phyloP scores from a whole-genome alignment of 1,284 basidiomycete genomes.

The Microbotryomycetes sp. region DNA sequence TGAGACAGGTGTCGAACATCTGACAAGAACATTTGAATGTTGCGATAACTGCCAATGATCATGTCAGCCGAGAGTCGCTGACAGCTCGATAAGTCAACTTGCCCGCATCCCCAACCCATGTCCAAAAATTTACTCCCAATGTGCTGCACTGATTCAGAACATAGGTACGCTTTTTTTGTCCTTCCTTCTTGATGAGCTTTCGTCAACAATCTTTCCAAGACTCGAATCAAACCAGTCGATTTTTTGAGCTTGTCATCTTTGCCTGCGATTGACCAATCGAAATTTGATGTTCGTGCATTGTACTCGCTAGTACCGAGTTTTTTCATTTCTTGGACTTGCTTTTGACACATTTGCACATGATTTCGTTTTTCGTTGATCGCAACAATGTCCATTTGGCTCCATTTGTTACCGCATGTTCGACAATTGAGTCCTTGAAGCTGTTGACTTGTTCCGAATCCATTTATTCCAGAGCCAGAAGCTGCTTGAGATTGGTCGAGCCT shows the following conservation, averaged over 20 bases:
- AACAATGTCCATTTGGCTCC: not conserved
- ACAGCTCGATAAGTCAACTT: not conserved
- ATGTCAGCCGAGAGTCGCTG: not conserved
- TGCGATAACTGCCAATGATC: conserved; percentile 28
- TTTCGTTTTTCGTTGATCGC: not conserved
- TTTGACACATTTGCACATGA: not conserved
- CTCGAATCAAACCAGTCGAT: conserved; percentile 7
- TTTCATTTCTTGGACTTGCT: not conserved
- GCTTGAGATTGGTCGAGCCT: no score
- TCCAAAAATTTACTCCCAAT: conserved; percentile 24
- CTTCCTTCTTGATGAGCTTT: conserved; percentile 10
- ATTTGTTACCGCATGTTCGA: not conserved
- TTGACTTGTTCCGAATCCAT: no score
- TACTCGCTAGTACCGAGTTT: not conserved
- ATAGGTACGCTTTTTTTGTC: conserved; percentile 16
- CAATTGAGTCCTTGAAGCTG: no score
- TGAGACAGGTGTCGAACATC: conserved; percentile 24
- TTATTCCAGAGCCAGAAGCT: no score
- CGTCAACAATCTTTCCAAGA: conserved; percentile 1
- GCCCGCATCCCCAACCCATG: conserved; percentile 32
- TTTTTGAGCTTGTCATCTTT: not conserved
- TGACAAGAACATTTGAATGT: conserved; percentile 37
- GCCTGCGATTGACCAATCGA: not conserved
- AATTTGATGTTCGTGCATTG: not conserved
- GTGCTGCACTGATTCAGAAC: conserved; percentile 9